Conservation (phyloP, 768 basidiomycete species). For the Calocybe indica region DNA sequence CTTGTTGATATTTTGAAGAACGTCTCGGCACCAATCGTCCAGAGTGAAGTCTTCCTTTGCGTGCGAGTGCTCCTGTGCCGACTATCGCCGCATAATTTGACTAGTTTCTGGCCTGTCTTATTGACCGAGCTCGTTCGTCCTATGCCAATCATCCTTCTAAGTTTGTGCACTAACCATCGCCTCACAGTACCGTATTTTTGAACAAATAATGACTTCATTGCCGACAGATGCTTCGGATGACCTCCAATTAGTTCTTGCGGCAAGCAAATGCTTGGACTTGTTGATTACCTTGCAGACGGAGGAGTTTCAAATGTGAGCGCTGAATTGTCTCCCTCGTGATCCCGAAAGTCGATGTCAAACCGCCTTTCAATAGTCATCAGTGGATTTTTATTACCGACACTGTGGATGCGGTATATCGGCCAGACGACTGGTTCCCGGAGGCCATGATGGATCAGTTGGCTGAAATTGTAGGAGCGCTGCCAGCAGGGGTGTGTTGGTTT, state of each 20-base stretch:
- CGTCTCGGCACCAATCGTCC: conserved; percentile 74
- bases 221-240: conserved; percentile 85
- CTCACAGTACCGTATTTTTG: conserved; percentile 81
- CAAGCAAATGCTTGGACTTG: conserved; percentile 91
- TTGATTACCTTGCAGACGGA: conserved; percentile 91
- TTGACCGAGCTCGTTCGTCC: conserved; percentile 78
- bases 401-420: conserved; percentile 87
- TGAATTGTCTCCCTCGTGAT: background rate
- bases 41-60: conserved; percentile 93
- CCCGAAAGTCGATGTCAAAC: conserved; percentile 1
- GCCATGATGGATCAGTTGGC: conserved; percentile 89
- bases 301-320: conserved; percentile 89
- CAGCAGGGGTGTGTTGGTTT: conserved; percentile 30
- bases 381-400: conserved; percentile 99
- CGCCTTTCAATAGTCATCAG: conserved; percentile 59
- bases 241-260: conserved; percentile 75
- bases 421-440: conserved; percentile 77
- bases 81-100: conserved; percentile 83
- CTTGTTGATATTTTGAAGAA: conserved; percentile 88
- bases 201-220: conserved; percentile 63
- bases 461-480: conserved; percentile 72
- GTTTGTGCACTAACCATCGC: background rate
- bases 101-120: conserved; percentile 95
- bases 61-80: conserved; percentile 88
- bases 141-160: background rate